Percentiles rank a stretch among this genome's conserved stretches.
Conservation (phyloP, 352 stramenopile genomes). For the Halophytophthora batemanensis region DNA sequence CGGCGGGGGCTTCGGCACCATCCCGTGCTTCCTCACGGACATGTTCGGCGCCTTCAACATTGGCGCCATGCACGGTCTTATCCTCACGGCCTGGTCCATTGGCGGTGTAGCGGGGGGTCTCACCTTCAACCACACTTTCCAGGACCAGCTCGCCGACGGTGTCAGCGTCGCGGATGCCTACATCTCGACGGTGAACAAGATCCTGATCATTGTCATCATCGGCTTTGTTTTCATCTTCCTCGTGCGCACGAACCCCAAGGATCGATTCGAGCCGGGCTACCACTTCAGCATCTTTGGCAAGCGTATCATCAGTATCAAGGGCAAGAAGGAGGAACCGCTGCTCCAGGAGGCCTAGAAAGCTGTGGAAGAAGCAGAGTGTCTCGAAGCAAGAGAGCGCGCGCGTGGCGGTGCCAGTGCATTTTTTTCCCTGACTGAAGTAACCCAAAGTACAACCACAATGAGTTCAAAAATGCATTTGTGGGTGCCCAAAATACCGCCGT, state of each 20-base stretch:
- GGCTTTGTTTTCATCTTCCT: conserved; percentile 55
- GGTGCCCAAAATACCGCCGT: neutral
- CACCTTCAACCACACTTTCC: conserved; percentile 63
- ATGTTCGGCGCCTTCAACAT: conserved; percentile 87
- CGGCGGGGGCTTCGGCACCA: conserved; percentile 66
- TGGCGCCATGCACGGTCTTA: conserved; percentile 70
- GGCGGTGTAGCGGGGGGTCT: conserved; percentile 67
- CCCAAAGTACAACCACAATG: too few species aligned
- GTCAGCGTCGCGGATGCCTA: conserved; percentile 49
- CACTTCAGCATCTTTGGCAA: conserved; percentile 55
- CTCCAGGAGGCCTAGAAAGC: neutral
- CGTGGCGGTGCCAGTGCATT: too few species aligned
- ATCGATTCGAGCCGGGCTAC: conserved; percentile 68
- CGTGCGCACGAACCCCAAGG: conserved; percentile 54
- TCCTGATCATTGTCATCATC: conserved; percentile 56
- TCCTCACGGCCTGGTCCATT: conserved; percentile 77
- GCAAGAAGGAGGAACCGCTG: conserved; percentile 32
- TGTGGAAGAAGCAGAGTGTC: neutral
- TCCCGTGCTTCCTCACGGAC: conserved; percentile 71
- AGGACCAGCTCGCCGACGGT: conserved; percentile 27
- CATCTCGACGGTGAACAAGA: conserved; percentile 61
- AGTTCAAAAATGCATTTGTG: neutral
- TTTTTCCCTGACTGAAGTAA: too few species aligned
- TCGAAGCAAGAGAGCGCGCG: too few species aligned
- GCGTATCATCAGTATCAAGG: conserved; percentile 55